Percentiles rank a stretch among this genome's conserved stretches.
Evolutionary conservation across 2,329 filamentous ascomycete genomes (phyloP).

Genomic region (Xylaria sp.): DNA sequence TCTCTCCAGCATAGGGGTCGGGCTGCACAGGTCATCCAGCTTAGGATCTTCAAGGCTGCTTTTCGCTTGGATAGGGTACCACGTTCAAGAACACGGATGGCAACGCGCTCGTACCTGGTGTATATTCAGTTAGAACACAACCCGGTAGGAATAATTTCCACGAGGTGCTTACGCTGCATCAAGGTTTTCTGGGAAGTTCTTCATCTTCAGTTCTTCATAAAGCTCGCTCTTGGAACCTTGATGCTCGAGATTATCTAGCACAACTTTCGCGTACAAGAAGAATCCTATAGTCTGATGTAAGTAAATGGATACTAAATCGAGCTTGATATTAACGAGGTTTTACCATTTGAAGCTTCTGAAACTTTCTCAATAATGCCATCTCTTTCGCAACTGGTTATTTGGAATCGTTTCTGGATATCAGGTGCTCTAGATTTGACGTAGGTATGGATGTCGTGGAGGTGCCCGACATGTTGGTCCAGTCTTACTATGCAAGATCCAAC

Average conservation of each 20-base stretch:
- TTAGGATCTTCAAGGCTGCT: neutral
- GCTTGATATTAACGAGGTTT: too few relatives aligned
- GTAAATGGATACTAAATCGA: too few relatives aligned
- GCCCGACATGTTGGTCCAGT: too few relatives aligned
- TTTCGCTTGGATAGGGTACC: neutral
- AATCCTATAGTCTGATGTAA: slow-evolving; percentile 4
- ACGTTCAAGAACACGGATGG: slow-evolving; percentile 7
- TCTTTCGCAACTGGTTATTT: too few relatives aligned
- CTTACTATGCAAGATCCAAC: too few relatives aligned
- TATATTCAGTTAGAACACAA: neutral
- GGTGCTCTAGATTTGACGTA: too few relatives aligned
- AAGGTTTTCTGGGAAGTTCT: slow-evolving; percentile 22
- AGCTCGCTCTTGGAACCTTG: slow-evolving; percentile 26
- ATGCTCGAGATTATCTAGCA: slow-evolving; percentile 24
- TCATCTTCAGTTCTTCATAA: slow-evolving; percentile 17
- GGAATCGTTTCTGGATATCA: too few relatives aligned
- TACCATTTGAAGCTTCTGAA: too few relatives aligned
- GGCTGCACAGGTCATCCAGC: neutral
- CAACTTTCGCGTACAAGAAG: slow-evolving; percentile 29
- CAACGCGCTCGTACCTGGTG: slow-evolving; percentile 13
- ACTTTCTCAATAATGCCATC: too few relatives aligned
- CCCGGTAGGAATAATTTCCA: too few relatives aligned
- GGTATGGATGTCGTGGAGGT: too few relatives aligned
- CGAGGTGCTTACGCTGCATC: slow-evolving; percentile 16
- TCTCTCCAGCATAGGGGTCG: neutral